Percentiles rank a stretch among this genome's conserved stretches.
These are phyloP conservation scores for Xylaria sp. DNA, from an alignment of 2,329 filamentous ascomycete species.

Conservation along the genomic window DNA sequence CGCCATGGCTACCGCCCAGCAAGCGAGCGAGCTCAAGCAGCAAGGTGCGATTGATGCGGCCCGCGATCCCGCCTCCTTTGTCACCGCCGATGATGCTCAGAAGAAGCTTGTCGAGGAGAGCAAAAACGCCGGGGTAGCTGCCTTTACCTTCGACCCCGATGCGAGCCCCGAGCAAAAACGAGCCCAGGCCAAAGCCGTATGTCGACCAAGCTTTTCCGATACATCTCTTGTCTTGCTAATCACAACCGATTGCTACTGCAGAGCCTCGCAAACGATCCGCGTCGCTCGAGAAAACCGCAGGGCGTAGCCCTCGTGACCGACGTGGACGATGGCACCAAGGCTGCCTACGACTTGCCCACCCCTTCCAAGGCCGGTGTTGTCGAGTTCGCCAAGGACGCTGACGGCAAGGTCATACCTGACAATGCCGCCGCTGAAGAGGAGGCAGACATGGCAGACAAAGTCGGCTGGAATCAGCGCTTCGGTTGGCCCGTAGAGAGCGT, in stretches of 20 bases:
- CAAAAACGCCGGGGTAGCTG: slow-evolving; percentile 78
- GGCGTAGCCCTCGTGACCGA: slow-evolving; percentile 81
- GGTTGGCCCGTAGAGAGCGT: slow-evolving; percentile 71
- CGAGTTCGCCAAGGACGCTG: slow-evolving; percentile 60
- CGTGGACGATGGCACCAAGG: slow-evolving; percentile 74
- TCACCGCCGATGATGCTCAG: slow-evolving; percentile 77
- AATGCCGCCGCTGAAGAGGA: slow-evolving; percentile 65
- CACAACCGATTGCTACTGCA: slow-evolving; percentile 46
- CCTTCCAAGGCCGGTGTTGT: slow-evolving; percentile 77
- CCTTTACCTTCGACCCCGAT: slow-evolving; percentile 88
- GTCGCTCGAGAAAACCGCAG: slow-evolving; percentile 66
- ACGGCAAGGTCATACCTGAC: slow-evolving; percentile 60
- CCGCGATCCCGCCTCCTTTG: slow-evolving; percentile 72
- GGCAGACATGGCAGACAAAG: slow-evolving; percentile 63
- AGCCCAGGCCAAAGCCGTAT: slow-evolving; percentile 79
- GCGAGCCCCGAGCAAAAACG: slow-evolving; percentile 86
- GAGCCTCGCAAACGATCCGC: slow-evolving; percentile 72
- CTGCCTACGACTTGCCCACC: slow-evolving; percentile 80
- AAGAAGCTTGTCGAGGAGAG: slow-evolving; percentile 80
- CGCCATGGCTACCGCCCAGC: slow-evolving; percentile 49
- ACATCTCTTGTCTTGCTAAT: slow-evolving; percentile 14
- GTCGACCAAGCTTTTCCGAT: slow-evolving; percentile 47
- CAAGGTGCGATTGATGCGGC: slow-evolving; percentile 83
- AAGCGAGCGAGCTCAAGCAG: slow-evolving; percentile 76
- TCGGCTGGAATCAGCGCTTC: slow-evolving; percentile 91